Conservation (phyloP, 106 monocot species). For the Vanilla planifolia region DNA sequence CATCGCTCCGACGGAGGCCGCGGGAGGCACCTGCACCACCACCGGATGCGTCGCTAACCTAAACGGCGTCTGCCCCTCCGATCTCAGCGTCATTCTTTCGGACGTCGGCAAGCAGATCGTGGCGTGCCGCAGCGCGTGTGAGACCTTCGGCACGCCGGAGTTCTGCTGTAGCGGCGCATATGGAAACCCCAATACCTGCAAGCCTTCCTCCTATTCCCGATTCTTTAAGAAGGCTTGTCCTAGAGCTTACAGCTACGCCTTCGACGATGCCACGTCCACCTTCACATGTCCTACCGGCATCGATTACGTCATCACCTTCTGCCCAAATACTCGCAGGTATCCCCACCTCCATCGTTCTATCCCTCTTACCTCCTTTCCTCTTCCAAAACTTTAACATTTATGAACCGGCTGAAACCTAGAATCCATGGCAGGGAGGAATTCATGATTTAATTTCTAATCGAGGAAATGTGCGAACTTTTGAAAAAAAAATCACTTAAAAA, state of each 20-base stretch:
- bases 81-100: constrained; percentile 36
- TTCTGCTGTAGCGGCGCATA: constrained; percentile 85
- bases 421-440: too few species aligned
- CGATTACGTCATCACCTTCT: constrained; percentile 80
- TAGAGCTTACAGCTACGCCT: constrained; percentile 87
- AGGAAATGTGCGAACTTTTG: not conserved
- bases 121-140: constrained; percentile 93
- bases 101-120: constrained; percentile 19
- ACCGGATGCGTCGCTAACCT: constrained; percentile 68
- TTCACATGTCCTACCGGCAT: constrained; percentile 65
- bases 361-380: not conserved
- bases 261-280: constrained; percentile 81
- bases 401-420: too few species aligned
- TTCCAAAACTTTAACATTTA: not conserved
- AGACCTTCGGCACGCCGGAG: constrained; percentile 66
- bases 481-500: not conserved
- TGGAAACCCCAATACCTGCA: constrained; percentile 80
- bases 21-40: constrained; percentile 34
- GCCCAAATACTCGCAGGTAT: constrained; percentile 58
- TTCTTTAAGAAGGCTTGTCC: constrained; percentile 95
- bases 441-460: not conserved
- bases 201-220: constrained; percentile 64
- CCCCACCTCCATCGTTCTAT: too few species aligned
- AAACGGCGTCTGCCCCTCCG: constrained; percentile 66
- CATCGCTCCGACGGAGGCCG: constrained; percentile 29